Evolutionary conservation across 345 rosid species (phyloP).

Genomic region (Bruguiera sexangula): DNA sequence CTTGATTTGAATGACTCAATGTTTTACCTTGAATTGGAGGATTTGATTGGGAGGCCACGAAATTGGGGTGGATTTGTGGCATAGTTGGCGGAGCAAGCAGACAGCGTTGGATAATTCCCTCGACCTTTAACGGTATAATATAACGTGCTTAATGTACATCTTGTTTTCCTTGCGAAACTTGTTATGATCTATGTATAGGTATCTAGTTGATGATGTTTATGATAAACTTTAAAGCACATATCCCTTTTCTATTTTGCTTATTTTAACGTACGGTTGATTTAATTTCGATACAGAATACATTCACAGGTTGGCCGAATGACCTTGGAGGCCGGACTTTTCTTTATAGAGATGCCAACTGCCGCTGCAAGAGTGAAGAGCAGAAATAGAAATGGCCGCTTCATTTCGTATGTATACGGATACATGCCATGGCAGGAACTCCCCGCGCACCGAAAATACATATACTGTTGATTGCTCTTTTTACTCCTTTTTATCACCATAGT

Average conservation of each 20-base stretch:
- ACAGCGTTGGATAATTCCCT: slow-evolving; percentile 22
- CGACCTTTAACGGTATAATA: slow-evolving; percentile 4
- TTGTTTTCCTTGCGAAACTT: too few relatives aligned
- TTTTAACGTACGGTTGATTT: too few relatives aligned
- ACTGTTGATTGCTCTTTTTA: neutral
- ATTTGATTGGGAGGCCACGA: slow-evolving; percentile 34
- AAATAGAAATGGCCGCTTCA: neutral
- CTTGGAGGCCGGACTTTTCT: neutral
- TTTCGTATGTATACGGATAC: too few relatives aligned
- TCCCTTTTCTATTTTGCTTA: too few relatives aligned
- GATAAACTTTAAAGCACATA: too few relatives aligned
- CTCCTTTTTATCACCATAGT: neutral
- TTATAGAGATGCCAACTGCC: neutral
- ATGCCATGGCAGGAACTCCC: neutral
- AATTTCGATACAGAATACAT: neutral
- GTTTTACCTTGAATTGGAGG: slow-evolving; percentile 38
- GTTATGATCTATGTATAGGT: too few relatives aligned
- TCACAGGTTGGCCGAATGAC: neutral
- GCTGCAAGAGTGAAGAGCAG: neutral
- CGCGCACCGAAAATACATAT: neutral
- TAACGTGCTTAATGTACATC: too few relatives aligned
- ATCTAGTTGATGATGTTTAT: too few relatives aligned
- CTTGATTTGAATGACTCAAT: slow-evolving; percentile 24
- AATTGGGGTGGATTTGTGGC: slow-evolving; percentile 28
- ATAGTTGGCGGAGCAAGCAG: slow-evolving; percentile 32